Evolutionary conservation across 768 basidiomycete genomes (phyloP).

Genomic region (Panaeolus papilionaceus): DNA sequence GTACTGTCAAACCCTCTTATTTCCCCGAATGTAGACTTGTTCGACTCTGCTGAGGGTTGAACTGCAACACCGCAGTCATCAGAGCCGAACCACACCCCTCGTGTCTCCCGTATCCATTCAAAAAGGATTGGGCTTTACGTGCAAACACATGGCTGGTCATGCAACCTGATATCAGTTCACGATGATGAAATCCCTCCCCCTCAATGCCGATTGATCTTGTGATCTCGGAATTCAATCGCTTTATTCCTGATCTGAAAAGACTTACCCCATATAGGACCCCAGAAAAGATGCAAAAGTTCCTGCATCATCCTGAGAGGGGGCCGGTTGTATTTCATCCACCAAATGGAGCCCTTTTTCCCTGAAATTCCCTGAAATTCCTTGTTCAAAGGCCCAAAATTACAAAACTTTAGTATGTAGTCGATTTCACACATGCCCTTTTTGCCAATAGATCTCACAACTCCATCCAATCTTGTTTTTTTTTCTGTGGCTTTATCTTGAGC

Average conservation of each 20-base stretch:
- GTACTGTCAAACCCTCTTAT: too few relatives aligned
- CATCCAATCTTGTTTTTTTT: slow-evolving; percentile 17
- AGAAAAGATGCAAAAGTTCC: slow-evolving; percentile 6
- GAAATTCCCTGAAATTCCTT: slow-evolving; percentile 14
- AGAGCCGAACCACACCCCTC: not conserved
- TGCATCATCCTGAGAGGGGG: slow-evolving; percentile 12
- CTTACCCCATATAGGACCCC: slow-evolving; percentile 16
- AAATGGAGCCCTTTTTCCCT: slow-evolving; percentile 15
- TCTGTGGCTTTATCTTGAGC: slow-evolving; percentile 21
- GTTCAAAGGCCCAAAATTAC: not conserved
- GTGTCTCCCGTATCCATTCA: slow-evolving; percentile 3
- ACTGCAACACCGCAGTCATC: not conserved
- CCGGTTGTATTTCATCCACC: slow-evolving; percentile 11
- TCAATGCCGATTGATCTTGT: slow-evolving; percentile 18
- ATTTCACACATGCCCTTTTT: slow-evolving; percentile 11
- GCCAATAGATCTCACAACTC: slow-evolving; percentile 7
- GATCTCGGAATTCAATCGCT: slow-evolving; percentile 18
- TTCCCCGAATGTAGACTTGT: not conserved
- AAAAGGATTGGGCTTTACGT: not conserved
- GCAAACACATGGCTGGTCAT: slow-evolving; percentile 13
- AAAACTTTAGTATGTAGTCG: slow-evolving; percentile 10
- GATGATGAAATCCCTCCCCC: slow-evolving; percentile 14
- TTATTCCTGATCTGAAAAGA: slow-evolving; percentile 20
- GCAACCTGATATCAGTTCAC: not conserved
- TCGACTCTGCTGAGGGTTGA: not conserved